Conservation (phyloP, 495 filamentous ascomycete genomes). For the Neurospora sp. region DNA sequence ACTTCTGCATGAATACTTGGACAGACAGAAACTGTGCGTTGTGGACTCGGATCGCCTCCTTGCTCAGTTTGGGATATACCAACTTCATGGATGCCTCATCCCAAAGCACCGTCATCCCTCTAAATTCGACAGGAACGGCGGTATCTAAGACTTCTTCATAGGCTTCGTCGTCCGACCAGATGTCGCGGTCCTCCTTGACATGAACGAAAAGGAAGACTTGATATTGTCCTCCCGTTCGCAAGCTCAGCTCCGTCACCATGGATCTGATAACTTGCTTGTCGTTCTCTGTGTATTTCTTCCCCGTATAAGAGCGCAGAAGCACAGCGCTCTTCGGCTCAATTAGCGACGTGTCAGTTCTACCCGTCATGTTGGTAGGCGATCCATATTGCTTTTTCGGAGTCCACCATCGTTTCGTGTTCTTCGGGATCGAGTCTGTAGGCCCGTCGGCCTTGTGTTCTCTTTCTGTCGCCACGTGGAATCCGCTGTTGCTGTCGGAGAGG, state of each 20-base stretch:
- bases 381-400: not conserved
- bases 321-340: conserved; percentile 52
- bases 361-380: not conserved
- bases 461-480: not conserved
- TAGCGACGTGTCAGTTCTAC: not conserved
- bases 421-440: not conserved
- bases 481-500: conserved; percentile 10
- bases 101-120: conserved; percentile 58
- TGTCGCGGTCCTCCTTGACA: conserved; percentile 49
- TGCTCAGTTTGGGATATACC: conserved; percentile 46
- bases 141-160: conserved; percentile 44
- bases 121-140: conserved; percentile 54
- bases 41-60: conserved; percentile 29
- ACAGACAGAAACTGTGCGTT: conserved; percentile 47
- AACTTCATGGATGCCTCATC: conserved; percentile 45
- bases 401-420: conserved; percentile 4
- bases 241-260: conserved; percentile 59
- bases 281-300: conserved; percentile 57
- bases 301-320: conserved; percentile 58
- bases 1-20: conserved; percentile 55
- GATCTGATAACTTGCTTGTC: conserved; percentile 63
- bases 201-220: conserved; percentile 68
- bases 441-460: not conserved
- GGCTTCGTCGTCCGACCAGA: conserved; percentile 42
- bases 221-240: conserved; percentile 68